phyloP scores from a whole-genome alignment of 495 filamentous ascomycete genomes.

The Ramalina intermedia region DNA sequence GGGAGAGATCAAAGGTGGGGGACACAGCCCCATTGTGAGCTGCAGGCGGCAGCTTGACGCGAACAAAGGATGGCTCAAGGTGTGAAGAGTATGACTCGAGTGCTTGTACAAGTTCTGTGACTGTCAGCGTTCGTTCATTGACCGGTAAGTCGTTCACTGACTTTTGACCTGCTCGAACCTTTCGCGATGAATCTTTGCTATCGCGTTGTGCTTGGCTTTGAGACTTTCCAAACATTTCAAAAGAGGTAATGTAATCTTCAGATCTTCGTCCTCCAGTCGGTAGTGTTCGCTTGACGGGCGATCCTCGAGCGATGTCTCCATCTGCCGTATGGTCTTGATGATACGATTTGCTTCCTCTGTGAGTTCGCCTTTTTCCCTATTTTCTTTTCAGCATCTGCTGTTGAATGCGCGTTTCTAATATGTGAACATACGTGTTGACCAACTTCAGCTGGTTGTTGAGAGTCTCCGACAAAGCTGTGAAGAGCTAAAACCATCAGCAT shows the following conservation, averaged over 20 bases:
- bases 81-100: constrained; percentile 91
- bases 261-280: constrained; percentile 44
- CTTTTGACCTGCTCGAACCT: constrained; percentile 90
- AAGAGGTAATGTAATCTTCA: constrained; percentile 69
- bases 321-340: constrained; percentile 73
- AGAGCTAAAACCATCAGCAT: constrained; percentile 44
- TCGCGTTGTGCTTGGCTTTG: constrained; percentile 69
- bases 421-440: constrained; percentile 46
- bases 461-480: constrained; percentile 74
- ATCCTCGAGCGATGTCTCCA: constrained; percentile 82
- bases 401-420: neutral
- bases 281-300: constrained; percentile 46
- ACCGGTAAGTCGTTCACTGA: constrained; percentile 28
- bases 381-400: constrained; percentile 9
- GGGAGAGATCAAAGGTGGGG: constrained; percentile 74
- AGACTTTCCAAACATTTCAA: constrained; percentile 59
- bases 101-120: constrained; percentile 72
- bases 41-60: constrained; percentile 67
- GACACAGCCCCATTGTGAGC: constrained; percentile 59
- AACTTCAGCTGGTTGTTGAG: constrained; percentile 68
- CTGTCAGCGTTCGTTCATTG: constrained; percentile 20
- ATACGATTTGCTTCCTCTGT: constrained; percentile 75
- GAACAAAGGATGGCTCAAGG: constrained; percentile 73
- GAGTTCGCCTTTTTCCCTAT: constrained; percentile 74
- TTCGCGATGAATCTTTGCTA: constrained; percentile 72